Evolutionary conservation across 441 rosid genomes (phyloP), one percentile per base, ranked within the genome.

Genomic region (Populus hybrid): DNA sequence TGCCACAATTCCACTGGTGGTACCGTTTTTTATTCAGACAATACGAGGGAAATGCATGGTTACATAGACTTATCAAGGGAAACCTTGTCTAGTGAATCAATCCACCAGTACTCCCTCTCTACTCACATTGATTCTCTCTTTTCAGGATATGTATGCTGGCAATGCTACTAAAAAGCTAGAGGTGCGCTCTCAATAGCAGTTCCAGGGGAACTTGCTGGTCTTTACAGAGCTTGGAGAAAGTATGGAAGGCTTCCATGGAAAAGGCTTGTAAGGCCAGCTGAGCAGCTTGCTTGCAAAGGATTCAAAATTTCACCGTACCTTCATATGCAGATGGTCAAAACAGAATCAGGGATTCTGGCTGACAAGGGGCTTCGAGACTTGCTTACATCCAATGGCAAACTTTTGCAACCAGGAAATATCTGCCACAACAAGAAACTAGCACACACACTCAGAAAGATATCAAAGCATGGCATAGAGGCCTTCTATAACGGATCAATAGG

Each of bases 401-500:
- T 89, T 4, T 73, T 83, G 80, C 79, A 81, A 77, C 21, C 74
- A 35, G 87, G 89, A 6, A 85, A 84, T n/a, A 73, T 83, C 16
- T 76, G 85, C 33, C 78, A 24, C 71, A 91, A 89, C 77, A 81
- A 53, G 38, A 86, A 83, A 69, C 77, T 89, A 21, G 90, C 89
- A 0, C 59, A 74, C 11, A 86, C 92, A 0, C 81, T 91, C 5
- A 68, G 67, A 40, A 72, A 20, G 69, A 86, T 89, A 65, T 84
- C 80, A 0, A 40, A 79, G 2, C 16, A 78, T 31, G 92, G 90
- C 24, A 23, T 81, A 26, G 64, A 82, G 12, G 86, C 83, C 4
- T 87, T 90, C 68, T 91, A 89, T 65, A 86, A 89, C 74, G 96
- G 96, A 63, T 71, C 87, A 0, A 42, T 90, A 9, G 94, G 90